Conservation (phyloP, 257 asterid genomes). For the Vinca minor region DNA sequence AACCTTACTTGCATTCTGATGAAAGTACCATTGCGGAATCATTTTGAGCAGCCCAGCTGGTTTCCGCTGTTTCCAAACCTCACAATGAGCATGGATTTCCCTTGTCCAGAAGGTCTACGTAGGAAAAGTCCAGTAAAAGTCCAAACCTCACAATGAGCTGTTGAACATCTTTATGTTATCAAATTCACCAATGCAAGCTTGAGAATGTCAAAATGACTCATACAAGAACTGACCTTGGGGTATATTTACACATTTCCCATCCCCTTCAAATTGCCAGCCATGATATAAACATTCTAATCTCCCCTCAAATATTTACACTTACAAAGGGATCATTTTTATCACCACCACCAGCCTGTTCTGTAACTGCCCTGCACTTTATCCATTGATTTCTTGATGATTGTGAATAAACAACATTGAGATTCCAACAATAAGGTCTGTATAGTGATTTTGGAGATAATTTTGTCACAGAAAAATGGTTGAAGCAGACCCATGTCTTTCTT, state of each 20-base stretch:
- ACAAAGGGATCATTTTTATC: not conserved
- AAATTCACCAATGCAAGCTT: not conserved
- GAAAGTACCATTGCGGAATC: slow-evolving; percentile 70
- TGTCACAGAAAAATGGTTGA: slow-evolving; percentile 18
- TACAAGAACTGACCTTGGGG: slow-evolving; percentile 61
- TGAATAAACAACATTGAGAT: not conserved
- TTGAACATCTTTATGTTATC: slow-evolving; percentile 4
- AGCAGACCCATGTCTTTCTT: slow-evolving; percentile 19
- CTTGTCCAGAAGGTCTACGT: slow-evolving; percentile 89
- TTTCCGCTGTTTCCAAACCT: slow-evolving; percentile 60
- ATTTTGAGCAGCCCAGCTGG: slow-evolving; percentile 36
- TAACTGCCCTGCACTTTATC: slow-evolving; percentile 1
- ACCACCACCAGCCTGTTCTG: slow-evolving; percentile 13
- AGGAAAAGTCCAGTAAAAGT: slow-evolving; percentile 68
- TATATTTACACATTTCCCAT: slow-evolving; percentile 80
- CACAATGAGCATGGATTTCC: slow-evolving; percentile 91
- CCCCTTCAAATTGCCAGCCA: slow-evolving; percentile 93
- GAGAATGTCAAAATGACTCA: not conserved
- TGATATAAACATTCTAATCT: slow-evolving; percentile 83
- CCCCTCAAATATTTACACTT: slow-evolving; percentile 77
- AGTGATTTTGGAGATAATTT: slow-evolving; percentile 2
- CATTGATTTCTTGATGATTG: not conserved
- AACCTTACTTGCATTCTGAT: slow-evolving; percentile 83
- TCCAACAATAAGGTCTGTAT: not conserved
- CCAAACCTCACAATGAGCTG: slow-evolving; percentile 67